phyloP scores from a whole-genome alignment of 176 grass and related monocot species.

The sorghum (Sorghum bicolor) region DNA sequence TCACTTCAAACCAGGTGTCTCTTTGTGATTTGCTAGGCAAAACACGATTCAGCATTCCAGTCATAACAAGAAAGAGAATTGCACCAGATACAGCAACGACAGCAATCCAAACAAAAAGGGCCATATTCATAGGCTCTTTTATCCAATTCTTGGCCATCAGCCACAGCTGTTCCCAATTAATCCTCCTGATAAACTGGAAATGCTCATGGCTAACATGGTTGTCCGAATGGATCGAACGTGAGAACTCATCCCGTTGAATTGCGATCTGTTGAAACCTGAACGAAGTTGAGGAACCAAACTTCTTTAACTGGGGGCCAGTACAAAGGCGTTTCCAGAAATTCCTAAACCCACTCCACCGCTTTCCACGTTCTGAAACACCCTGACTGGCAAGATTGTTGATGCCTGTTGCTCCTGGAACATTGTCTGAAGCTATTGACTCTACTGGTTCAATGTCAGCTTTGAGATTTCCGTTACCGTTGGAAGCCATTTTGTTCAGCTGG shows the following conservation, averaged over 20 bases:
- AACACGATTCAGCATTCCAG: constrained; percentile 71
- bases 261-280: constrained; percentile 72
- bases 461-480: constrained; percentile 49
- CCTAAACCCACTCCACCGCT: constrained; percentile 28
- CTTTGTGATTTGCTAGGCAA: constrained; percentile 65
- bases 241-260: constrained; percentile 69
- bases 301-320: constrained; percentile 43
- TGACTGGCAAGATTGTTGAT: constrained; percentile 31
- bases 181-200: constrained; percentile 62
- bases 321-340: constrained; percentile 42
- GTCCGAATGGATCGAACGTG: constrained; percentile 67
- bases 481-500: constrained; percentile 48
- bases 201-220: constrained; percentile 36
- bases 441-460: constrained; percentile 51
- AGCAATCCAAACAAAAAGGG: constrained; percentile 77
- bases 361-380: constrained; percentile 26
- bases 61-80: constrained; percentile 85
- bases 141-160: constrained; percentile 59
- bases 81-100: constrained; percentile 66
- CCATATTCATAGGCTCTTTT: constrained; percentile 78
- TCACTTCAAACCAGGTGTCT: constrained; percentile 91
- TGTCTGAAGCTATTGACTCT: constrained; percentile 27
- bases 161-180: constrained; percentile 68
- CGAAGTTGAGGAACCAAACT: constrained; percentile 64
- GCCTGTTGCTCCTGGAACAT: constrained; percentile 16